Evolutionary conservation across 139 green algal genomes (phyloP), one percentile per base, ranked within the genome.

Genomic region (Chlorella sorokiniana): DNA sequence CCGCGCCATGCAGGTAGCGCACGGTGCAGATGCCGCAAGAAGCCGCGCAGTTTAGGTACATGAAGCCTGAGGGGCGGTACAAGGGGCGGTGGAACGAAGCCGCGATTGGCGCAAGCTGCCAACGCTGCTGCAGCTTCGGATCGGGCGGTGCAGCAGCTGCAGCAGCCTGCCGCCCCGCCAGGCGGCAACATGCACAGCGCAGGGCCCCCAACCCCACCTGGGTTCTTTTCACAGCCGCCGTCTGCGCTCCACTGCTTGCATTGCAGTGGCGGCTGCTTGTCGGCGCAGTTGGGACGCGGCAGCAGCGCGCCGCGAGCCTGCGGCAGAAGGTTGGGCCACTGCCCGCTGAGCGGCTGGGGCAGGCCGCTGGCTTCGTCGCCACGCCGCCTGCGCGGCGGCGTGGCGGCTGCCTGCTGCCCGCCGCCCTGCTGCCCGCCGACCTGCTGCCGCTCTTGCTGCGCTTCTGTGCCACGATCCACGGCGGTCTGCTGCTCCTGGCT

Each of bases 31-130:
- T 44, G 37, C 68, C 73, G 59, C 90, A 94, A 22, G 81, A 64
- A 1, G 31, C 51, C n/a, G 59, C 65, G 79, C 90, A 93, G 62
- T 77, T 52, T 1, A 44, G 40, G 11, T 63, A 38, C 90, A 93
- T 93, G 84, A 83, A 93, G 48, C 67, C 85, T 29, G 11, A 42
- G 29, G 71, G 45, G 9, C 27, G 64, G 10, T 27, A 9, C 22
- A 14, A 71, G 33, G 64, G 35, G 35, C 41, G 27, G 69, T 11
- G 29, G 27, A 23, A 22, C 40, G 23, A 3, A 54, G 40, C 20
- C 5, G 59, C 59, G n/a, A n/a, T n/a, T n/a, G n/a, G n/a, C n/a
- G n/a, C n/a, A n/a, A n/a, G n/a, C n/a, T n/a, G n/a, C n/a, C n/a
- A n/a, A n/a, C n/a, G n/a, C n/a, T n/a, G n/a, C n/a, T n/a, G n/a